Base-by-base conservation (phyloP, 1,284 basidiomycete species). In the Fomitopsis betulina region DNA sequence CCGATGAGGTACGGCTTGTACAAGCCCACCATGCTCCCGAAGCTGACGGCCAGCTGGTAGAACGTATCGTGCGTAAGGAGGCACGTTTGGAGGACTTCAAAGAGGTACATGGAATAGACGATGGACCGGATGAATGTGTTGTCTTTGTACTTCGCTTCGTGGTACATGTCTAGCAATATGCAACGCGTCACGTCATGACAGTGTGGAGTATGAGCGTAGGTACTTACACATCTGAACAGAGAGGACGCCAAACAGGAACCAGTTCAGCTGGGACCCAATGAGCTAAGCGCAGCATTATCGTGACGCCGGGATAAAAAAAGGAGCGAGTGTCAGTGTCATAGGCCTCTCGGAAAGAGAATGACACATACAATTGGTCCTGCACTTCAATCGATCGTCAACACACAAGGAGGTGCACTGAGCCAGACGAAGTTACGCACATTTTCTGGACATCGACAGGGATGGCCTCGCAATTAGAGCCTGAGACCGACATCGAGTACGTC, bases 231-330 rank as follows among this genome's bases (percentile, higher is more conserved):
- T 54, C 58, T 69, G 67, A 30, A 65, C 61, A 30, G 53, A 45
- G 12, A 67, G 57, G 12, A 57, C 61, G 50, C 67, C 66, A 52
- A 63, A 69, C 12, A 69, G 57, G 21, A 56, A 66, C 66, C 66
- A 69, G 53, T 67, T 69, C 55, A 67, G 64, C 13, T 68, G 54
- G 40, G 65, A 56, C 6, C 64, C 63, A 5, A 62, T 25, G 21
- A 62, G 40, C 61, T 62, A 23, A 12, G 21, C 12, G 51, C 9
- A 15, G 33, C 37, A 13, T 12, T 27, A 27, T 30, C 12, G 25
- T 15, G 12, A 30, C n/a, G 13, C 23, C 15, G 25, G 9, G 13
- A 32, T 12, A 30, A 51, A 32, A n/a, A 35, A n/a, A n/a, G 33
- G 32, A 27, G 32, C 49, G 19, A 7, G 12, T n/a, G 9, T 51